Evolutionary conservation across 2,329 filamentous ascomycete species (phyloP).

Genomic region (Trichoderma sp.): DNA sequence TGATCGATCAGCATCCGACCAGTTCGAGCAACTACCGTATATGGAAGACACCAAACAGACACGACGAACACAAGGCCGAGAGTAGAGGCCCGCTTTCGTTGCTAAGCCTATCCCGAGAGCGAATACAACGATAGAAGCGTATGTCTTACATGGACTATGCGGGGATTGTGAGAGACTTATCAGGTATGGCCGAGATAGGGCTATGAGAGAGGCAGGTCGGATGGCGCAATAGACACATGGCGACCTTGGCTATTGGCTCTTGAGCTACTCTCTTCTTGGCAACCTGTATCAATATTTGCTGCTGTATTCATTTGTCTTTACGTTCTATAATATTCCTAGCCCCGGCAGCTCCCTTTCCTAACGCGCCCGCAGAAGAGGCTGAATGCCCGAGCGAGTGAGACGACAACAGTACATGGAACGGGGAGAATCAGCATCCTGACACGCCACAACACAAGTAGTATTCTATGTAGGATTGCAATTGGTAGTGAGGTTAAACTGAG

Average conservation of each 20-base stretch:
- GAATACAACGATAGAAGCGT: not conserved
- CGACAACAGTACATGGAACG: not conserved
- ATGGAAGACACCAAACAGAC: not conserved
- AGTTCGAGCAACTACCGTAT: not conserved
- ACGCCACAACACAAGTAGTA: not conserved
- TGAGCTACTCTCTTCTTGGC: not conserved
- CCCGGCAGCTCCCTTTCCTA: not conserved
- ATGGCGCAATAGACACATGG: not conserved
- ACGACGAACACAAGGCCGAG: not conserved
- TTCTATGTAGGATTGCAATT: not conserved
- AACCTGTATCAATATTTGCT: not conserved
- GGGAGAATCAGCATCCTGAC: not conserved
- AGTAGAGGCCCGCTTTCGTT: not conserved
- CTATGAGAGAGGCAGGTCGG: not conserved
- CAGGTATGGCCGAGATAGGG: not conserved
- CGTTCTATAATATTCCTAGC: not conserved
- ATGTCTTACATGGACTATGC: not conserved
- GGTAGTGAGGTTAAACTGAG: not conserved
- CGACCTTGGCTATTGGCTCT: not conserved
- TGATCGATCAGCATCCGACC: not conserved
- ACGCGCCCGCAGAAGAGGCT: not conserved
- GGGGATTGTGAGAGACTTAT: not conserved
- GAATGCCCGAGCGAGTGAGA: not conserved
- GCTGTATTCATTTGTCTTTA: not conserved
- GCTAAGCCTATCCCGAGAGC: not conserved